Evolutionary conservation across 2,329 filamentous ascomycete species (phyloP).

Genomic region (Botrytis byssoidea): DNA sequence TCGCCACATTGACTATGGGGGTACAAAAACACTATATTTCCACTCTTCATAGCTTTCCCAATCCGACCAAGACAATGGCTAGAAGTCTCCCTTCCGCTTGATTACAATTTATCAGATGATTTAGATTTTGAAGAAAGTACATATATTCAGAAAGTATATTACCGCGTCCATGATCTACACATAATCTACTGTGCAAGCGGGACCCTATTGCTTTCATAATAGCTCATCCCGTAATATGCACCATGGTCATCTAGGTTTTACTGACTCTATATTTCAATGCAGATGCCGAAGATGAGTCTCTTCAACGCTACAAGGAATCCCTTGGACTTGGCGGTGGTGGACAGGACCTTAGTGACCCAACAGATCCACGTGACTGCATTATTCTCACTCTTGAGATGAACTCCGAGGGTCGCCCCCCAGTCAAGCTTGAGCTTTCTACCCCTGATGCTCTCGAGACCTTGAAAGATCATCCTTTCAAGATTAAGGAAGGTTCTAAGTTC

Average conservation of each 20-base stretch:
- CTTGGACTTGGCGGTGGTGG: constrained; percentile 77
- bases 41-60: background rate
- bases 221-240: too few relatives aligned
- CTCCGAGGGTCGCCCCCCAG: constrained; percentile 75
- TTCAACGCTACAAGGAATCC: constrained; percentile 96
- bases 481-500: constrained; percentile 94
- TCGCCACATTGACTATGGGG: background rate
- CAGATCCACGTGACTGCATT: constrained; percentile 86
- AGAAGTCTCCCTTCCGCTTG: background rate
- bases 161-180: background rate
- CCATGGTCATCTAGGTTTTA: background rate
- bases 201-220: background rate
- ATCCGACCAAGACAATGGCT: background rate
- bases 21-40: background rate
- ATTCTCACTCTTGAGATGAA: constrained; percentile 90
- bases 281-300: constrained; percentile 73
- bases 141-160: background rate
- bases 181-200: background rate
- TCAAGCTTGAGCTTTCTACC: constrained; percentile 81
- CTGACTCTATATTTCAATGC: background rate
- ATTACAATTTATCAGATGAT: background rate
- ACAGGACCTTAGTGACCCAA: constrained; percentile 69
- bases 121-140: background rate
- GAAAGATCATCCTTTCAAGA: constrained; percentile 91
- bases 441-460: constrained; percentile 73